These are phyloP conservation scores for Pinus albicaulis DNA, from an alignment of 75 land plant genomes.

Conservation along the genomic window DNA sequence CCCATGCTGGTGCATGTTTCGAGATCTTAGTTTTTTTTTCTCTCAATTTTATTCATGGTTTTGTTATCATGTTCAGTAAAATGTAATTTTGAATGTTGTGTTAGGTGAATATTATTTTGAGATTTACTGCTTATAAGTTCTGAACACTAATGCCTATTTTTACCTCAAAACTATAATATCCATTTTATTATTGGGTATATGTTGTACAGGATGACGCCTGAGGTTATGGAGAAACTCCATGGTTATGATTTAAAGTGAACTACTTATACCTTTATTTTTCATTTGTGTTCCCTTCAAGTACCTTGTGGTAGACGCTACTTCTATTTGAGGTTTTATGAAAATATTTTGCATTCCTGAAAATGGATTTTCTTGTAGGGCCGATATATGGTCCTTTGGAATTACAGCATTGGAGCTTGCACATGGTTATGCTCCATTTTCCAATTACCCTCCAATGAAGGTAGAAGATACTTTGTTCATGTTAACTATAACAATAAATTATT, in stretches of 20 bases:
- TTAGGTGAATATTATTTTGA: neutral
- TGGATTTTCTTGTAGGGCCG: slow-evolving; percentile 64
- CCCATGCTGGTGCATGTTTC: slow-evolving; percentile 81
- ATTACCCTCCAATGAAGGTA: slow-evolving; percentile 99
- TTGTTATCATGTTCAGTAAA: too few species aligned
- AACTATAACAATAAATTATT: neutral
- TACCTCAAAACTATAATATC: neutral
- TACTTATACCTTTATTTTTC: neutral
- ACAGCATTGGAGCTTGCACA: slow-evolving; percentile 97
- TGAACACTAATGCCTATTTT: neutral
- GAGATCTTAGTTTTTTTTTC: neutral
- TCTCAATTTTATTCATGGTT: too few species aligned
- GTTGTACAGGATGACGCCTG: slow-evolving; percentile 83
- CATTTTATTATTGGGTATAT: neutral
- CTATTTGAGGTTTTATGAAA: neutral
- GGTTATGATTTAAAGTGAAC: slow-evolving; percentile 92
- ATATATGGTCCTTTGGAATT: slow-evolving; percentile 98
- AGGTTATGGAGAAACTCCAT: slow-evolving; percentile 91
- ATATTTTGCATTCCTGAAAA: neutral
- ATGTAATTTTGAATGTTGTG: neutral
- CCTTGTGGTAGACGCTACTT: neutral
- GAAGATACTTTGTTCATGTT: slow-evolving; percentile 7
- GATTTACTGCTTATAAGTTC: neutral
- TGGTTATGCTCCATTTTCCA: slow-evolving; percentile 99
- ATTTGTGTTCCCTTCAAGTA: neutral